Percentiles rank a stretch among this genome's conserved stretches.
Conservation (phyloP, 805 yeast species). For the Starmerella kuoi region DNA sequence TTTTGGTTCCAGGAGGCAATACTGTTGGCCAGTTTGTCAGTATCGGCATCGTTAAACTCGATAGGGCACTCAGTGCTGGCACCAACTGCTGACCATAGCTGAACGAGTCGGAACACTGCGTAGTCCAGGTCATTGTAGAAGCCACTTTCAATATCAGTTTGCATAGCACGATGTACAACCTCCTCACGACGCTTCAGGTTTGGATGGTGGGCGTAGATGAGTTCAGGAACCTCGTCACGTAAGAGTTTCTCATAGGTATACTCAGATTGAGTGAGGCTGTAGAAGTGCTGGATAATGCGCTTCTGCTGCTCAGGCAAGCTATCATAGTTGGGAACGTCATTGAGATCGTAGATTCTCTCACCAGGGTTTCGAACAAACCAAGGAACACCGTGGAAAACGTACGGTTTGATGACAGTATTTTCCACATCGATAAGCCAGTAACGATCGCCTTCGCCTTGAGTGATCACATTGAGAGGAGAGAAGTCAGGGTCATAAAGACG, state of each 20-base stretch:
- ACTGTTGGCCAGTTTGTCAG: conserved; percentile 44
- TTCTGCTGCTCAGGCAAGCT: conserved; percentile 58
- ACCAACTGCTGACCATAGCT: conserved; percentile 18
- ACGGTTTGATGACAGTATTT: conserved; percentile 68
- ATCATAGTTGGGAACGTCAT: conserved; percentile 62
- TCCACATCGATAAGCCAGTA: conserved; percentile 70
- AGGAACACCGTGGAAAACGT: conserved; percentile 66
- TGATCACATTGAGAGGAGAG: conserved; percentile 77
- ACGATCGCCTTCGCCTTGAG: conserved; percentile 21
- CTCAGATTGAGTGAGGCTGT: conserved; percentile 82
- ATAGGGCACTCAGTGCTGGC: conserved; percentile 41
- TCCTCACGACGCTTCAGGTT: conserved; percentile 43
- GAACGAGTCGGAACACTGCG: conserved; percentile 16
- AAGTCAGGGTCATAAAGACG: conserved; percentile 70
- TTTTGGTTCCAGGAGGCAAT: conserved; percentile 58
- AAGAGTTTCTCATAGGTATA: conserved; percentile 72
- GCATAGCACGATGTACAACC: conserved; percentile 26
- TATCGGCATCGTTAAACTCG: conserved; percentile 43
- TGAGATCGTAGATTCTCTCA: conserved; percentile 66
- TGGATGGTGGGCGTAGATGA: conserved; percentile 75
- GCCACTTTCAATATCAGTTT: conserved; percentile 21
- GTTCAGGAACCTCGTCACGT: conserved; percentile 48
- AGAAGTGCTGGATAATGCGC: conserved; percentile 75
- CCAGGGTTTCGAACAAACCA: conserved; percentile 78
- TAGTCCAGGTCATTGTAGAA: conserved; percentile 23